Percentiles rank a stretch among this genome's conserved stretches.
Conservation (phyloP, 2,329 filamentous ascomycete genomes). For the Albifimbria verrucaria region DNA sequence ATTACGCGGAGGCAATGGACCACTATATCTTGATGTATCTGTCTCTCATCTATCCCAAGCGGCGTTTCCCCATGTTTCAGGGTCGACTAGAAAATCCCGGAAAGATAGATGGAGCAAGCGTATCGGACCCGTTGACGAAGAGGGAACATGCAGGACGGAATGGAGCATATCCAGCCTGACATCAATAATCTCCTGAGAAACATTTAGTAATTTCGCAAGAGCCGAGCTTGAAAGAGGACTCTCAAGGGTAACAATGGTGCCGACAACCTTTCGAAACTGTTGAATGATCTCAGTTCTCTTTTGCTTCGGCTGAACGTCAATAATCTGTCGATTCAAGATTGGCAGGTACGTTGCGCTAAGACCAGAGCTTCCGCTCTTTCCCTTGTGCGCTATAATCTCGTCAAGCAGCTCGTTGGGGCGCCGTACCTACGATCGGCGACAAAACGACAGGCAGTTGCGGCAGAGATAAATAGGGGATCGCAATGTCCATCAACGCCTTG, state of each 20-base stretch:
- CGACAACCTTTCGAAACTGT: constrained; percentile 24
- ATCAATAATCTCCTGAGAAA: constrained; percentile 13
- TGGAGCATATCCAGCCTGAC: constrained; percentile 24
- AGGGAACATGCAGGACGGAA: constrained; percentile 29
- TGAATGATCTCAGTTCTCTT: constrained; percentile 8
- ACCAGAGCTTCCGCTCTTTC: neutral
- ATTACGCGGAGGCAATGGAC: constrained; percentile 3
- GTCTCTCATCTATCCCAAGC: constrained; percentile 12
- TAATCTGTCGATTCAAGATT: constrained; percentile 2
- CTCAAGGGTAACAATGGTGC: constrained; percentile 25
- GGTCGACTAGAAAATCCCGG: constrained; percentile 24
- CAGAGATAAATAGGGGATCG: constrained; percentile 33
- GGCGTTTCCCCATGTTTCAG: constrained; percentile 9
- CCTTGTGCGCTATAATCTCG: constrained; percentile 14
- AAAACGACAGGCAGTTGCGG: constrained; percentile 26
- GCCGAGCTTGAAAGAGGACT: no score
- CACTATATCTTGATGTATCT: neutral
- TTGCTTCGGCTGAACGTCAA: neutral
- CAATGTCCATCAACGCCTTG: constrained; percentile 20
- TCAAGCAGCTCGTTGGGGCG: constrained; percentile 14
- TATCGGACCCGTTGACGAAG: constrained; percentile 14
- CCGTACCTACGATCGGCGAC: constrained; percentile 14
- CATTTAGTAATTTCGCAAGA: constrained; percentile 22
- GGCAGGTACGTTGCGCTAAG: constrained; percentile 1
- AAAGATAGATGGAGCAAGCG: constrained; percentile 34